Evolutionary conservation across 768 basidiomycete genomes (phyloP).

Genomic region (Kwoniella sp.): DNA sequence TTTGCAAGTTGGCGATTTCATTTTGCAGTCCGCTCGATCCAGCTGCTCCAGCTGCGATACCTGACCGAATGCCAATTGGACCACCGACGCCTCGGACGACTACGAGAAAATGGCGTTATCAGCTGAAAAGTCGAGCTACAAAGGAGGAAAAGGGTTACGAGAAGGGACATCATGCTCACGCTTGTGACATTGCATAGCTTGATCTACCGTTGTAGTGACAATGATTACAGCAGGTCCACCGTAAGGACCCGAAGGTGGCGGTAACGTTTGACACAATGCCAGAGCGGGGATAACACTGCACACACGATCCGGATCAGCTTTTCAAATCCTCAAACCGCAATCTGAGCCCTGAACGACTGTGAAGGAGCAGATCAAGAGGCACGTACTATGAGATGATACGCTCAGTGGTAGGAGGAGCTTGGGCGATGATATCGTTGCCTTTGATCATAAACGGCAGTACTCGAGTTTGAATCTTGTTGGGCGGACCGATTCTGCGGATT

Average conservation of each 20-base stretch:
- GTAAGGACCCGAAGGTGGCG: slow-evolving; percentile 59
- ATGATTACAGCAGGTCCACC: slow-evolving; percentile 86
- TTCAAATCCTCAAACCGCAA: no score
- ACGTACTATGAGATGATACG: slow-evolving; percentile 85
- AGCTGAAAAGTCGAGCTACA: no score
- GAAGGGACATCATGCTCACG: slow-evolving; percentile 22
- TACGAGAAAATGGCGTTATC: slow-evolving; percentile 7
- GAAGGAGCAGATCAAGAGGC: slow-evolving; percentile 41
- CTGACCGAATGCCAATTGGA: slow-evolving; percentile 85
- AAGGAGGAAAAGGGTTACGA: not conserved
- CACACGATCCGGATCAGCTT: not conserved
- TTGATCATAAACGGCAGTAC: slow-evolving; percentile 88
- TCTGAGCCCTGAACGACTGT: no score
- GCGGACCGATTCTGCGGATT: slow-evolving; percentile 74
- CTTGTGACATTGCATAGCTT: slow-evolving; percentile 83
- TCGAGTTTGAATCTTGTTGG: slow-evolving; percentile 97
- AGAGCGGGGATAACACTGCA: slow-evolving; percentile 53
- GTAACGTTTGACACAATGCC: slow-evolving; percentile 64
- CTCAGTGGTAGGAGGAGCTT: slow-evolving; percentile 97
- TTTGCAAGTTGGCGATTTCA: slow-evolving; percentile 79
- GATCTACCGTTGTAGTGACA: slow-evolving; percentile 97
- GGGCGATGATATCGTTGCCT: slow-evolving; percentile 95
- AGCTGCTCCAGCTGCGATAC: slow-evolving; percentile 73
- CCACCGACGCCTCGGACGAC: slow-evolving; percentile 79
- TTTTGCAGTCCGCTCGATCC: slow-evolving; percentile 67